Conservation (phyloP, 192 early-diverging fungal genomes). For the Allomyces macrogynus region DNA sequence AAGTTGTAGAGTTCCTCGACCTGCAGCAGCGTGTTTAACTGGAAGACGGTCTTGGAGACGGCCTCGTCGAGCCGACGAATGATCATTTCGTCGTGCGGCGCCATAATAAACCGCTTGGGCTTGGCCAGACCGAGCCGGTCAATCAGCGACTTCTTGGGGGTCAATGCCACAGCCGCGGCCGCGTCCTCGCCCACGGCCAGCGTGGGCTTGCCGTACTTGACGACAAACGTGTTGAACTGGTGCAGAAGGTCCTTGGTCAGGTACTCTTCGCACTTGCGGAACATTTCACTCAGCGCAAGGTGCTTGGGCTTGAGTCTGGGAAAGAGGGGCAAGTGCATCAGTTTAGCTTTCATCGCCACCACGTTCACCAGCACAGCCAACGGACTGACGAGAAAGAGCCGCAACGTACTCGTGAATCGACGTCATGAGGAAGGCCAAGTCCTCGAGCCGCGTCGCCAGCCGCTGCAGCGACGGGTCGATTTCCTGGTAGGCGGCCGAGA, state of each 20-base stretch:
- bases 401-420: slow-evolving; percentile 1
- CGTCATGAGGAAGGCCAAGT: not conserved
- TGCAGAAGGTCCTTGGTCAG: not conserved
- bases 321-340: not conserved
- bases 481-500: not conserved
- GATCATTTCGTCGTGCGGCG: not conserved
- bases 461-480: not conserved
- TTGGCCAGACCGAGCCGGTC: not conserved
- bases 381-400: no score
- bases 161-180: no score
- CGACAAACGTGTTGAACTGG: not conserved
- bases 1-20: not conserved
- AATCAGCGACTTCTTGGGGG: no score
- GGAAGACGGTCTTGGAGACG: not conserved
- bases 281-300: not conserved
- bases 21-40: not conserved
- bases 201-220: not conserved
- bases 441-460: not conserved
- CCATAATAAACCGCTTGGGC: not conserved
- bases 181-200: not conserved
- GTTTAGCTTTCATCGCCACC: no score
- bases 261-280: not conserved
- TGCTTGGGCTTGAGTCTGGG: not conserved
- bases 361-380: no score
- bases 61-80: not conserved